Evolutionary conservation across 371 early-diverging fungal species (phyloP).

Genomic region (Catenaria anguillulae): DNA sequence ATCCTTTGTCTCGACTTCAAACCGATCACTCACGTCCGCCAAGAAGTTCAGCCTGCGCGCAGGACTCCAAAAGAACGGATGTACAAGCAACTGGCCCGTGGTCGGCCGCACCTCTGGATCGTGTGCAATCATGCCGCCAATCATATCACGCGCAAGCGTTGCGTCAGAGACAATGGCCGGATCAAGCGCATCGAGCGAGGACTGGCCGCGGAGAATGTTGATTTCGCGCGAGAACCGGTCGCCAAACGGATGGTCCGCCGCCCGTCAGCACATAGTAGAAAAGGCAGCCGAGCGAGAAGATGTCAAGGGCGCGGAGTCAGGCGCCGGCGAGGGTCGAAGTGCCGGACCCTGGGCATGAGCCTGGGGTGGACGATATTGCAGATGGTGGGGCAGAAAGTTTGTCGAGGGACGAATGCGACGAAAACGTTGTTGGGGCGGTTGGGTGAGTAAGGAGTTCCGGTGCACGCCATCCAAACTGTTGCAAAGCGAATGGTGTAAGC

Average conservation of each 20-base stretch:
- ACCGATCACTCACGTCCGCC: slow-evolving; percentile 86
- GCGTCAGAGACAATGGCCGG: slow-evolving; percentile 44
- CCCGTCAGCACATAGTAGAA: slow-evolving; percentile 76
- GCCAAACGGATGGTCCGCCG: slow-evolving; percentile 93
- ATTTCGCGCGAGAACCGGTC: slow-evolving; percentile 70
- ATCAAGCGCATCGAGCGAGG: slow-evolving; percentile 52
- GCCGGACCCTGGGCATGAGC: background rate
- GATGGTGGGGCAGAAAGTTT: background rate
- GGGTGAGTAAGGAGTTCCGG: slow-evolving; percentile 47
- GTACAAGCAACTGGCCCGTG: slow-evolving; percentile 52
- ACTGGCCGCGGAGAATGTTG: slow-evolving; percentile 61
- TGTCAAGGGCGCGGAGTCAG: slow-evolving; percentile 82
- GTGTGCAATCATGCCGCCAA: slow-evolving; percentile 68
- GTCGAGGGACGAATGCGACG: slow-evolving; percentile 9
- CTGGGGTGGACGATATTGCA: background rate
- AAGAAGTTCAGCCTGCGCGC: slow-evolving; percentile 67
- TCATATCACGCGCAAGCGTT: slow-evolving; percentile 73
- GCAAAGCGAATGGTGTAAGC: too few species aligned
- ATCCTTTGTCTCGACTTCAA: slow-evolving; percentile 61
- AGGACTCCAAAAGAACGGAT: slow-evolving; percentile 90
- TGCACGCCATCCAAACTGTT: slow-evolving; percentile 82
- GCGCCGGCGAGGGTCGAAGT: slow-evolving; percentile 19
- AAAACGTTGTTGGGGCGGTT: slow-evolving; percentile 1
- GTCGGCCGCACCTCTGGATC: slow-evolving; percentile 63
- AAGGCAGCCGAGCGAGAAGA: slow-evolving; percentile 90